These are phyloP conservation scores for Cordyceps cateniannulata DNA, from an alignment of 2,329 filamentous ascomycete genomes.

Conservation along the genomic window DNA sequence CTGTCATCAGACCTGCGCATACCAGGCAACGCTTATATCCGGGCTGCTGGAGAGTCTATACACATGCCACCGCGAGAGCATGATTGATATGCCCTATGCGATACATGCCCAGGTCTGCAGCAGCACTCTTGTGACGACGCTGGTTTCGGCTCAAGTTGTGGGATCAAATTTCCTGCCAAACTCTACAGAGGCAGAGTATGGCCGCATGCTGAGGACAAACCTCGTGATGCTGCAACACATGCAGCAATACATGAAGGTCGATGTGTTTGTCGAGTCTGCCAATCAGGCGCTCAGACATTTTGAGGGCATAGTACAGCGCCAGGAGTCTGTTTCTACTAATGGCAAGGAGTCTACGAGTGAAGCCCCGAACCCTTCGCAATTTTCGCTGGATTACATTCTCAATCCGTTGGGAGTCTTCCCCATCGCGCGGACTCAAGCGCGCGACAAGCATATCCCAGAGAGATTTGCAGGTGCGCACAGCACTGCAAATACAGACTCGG, in stretches of 20 bases:
- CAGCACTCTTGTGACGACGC: constrained; percentile 11
- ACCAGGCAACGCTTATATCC: constrained; percentile 1
- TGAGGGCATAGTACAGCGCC: neutral
- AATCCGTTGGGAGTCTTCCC: constrained; percentile 12
- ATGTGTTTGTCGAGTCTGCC: constrained; percentile 8
- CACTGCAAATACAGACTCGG: neutral
- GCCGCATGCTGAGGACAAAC: neutral
- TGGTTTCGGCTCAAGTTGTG: neutral
- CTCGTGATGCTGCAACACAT: constrained; percentile 5
- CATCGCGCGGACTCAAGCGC: constrained; percentile 7
- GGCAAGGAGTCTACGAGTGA: neutral
- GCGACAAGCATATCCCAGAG: constrained; percentile 7
- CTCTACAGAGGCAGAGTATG: neutral
- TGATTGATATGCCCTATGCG: constrained; percentile 9
- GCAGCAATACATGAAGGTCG: constrained; percentile 10
- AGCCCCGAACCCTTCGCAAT: neutral
- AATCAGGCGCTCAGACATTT: constrained; percentile 10
- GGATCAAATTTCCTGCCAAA: neutral
- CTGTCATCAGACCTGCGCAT: constrained; percentile 6
- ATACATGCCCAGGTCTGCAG: constrained; percentile 12
- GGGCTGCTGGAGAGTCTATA: constrained; percentile 1
- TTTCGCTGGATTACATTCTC: constrained; percentile 11
- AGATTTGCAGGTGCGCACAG: neutral
- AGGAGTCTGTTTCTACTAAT: neutral
- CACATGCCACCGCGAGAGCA: constrained; percentile 8